Evolutionary conservation across 2,329 filamentous ascomycete species (phyloP).

Genomic region (Xylariaceae sp.): DNA sequence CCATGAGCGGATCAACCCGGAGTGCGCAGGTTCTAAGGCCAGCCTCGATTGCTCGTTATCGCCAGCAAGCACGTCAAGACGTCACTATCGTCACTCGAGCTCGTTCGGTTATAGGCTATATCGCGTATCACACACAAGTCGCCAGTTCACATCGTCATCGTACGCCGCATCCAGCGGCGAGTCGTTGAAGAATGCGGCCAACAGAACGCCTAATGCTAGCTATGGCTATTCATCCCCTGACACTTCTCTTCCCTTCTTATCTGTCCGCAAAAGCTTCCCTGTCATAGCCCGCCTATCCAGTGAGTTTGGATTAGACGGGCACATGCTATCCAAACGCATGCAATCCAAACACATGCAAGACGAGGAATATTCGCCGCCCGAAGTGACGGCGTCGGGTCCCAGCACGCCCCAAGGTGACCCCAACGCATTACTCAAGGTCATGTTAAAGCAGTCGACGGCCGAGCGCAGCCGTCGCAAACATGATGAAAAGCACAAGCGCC

Average conservation of each 20-base stretch:
- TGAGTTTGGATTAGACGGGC: slow-evolving; percentile 38
- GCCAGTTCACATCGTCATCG: slow-evolving; percentile 23
- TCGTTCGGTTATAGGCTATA: slow-evolving; percentile 34
- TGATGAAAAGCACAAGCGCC: slow-evolving; percentile 33
- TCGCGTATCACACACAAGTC: slow-evolving; percentile 27
- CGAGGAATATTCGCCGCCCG: slow-evolving; percentile 13
- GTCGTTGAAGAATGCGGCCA: neutral
- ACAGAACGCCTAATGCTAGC: slow-evolving; percentile 3
- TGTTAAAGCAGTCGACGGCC: slow-evolving; percentile 31
- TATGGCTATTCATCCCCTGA: slow-evolving; percentile 10
- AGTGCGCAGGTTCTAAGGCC: neutral
- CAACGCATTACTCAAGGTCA: slow-evolving; percentile 28
- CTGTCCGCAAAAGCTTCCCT: slow-evolving; percentile 27
- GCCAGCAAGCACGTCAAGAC: neutral
- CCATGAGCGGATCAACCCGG: slow-evolving; percentile 17
- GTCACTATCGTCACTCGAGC: slow-evolving; percentile 22
- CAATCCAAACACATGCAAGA: slow-evolving; percentile 23
- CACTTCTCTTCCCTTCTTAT: neutral
- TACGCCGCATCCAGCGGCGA: neutral
- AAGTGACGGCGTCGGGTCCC: neutral
- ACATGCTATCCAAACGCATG: slow-evolving; percentile 30
- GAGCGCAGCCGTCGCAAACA: slow-evolving; percentile 34
- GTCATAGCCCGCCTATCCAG: slow-evolving; percentile 28
- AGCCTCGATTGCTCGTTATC: neutral
- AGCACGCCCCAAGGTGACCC: slow-evolving; percentile 23